phyloP scores from a whole-genome alignment of 2,329 filamentous ascomycete species.

The Penicillium verrucosum region DNA sequence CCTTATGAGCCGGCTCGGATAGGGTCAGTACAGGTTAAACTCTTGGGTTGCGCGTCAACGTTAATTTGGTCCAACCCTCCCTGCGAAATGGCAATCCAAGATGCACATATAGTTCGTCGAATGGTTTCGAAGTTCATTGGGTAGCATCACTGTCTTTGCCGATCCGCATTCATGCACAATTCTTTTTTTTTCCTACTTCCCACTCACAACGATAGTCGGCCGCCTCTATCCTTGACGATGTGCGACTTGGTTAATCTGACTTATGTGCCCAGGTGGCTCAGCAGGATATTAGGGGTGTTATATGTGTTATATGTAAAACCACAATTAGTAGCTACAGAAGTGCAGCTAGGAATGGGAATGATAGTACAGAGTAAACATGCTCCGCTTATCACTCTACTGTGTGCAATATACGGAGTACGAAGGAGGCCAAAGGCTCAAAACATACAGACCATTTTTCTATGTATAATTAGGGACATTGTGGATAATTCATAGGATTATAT shows the following conservation, averaged over 20 bases:
- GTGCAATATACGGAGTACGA: background rate
- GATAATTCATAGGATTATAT: background rate
- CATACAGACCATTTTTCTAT: background rate
- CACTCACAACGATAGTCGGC: background rate
- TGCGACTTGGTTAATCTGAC: background rate
- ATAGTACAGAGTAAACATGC: background rate
- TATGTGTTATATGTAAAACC: background rate
- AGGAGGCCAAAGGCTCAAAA: background rate
- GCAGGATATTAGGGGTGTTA: background rate
- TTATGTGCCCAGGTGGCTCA: background rate
- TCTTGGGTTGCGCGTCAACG: background rate
- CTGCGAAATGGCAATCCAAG: background rate
- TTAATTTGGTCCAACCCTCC: background rate
- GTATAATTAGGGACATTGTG: background rate
- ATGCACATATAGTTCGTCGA: background rate
- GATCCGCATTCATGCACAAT: background rate
- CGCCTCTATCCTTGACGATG: background rate
- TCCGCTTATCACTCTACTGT: background rate
- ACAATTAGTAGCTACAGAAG: too few species aligned
- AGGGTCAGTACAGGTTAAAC: background rate
- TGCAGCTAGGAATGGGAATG: background rate
- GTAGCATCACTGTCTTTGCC: background rate
- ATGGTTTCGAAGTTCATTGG: slow-evolving; percentile 1
- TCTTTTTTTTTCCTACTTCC: background rate
- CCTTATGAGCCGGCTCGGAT: background rate